A percentile compares a stretch with the other conserved stretches of the same genome.
These are phyloP conservation scores for Thielaviopsis punctulata DNA, from an alignment of 2,329 filamentous ascomycete genomes.

Conservation along the genomic window DNA sequence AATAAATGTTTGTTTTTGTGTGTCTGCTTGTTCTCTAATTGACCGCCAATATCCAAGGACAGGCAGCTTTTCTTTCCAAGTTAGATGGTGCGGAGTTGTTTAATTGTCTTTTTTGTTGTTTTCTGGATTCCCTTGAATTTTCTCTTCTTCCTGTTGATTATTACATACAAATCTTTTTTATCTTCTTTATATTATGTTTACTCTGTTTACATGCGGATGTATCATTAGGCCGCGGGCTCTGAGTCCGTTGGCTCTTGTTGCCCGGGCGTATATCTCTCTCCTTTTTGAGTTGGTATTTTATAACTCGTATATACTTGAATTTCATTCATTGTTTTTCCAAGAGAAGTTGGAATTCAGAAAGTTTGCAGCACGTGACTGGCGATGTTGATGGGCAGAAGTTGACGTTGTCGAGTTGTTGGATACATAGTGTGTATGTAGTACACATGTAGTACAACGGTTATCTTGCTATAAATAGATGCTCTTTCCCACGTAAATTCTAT, in stretches of 20 bases:
- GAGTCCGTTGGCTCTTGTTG: background rate
- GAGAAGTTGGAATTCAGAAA: background rate
- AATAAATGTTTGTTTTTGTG: conserved; percentile 5
- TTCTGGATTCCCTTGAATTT: no score
- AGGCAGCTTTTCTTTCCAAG: background rate
- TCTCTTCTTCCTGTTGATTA: conserved; percentile 1
- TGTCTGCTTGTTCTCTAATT: conserved; percentile 13
- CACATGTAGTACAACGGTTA: no score
- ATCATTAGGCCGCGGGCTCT: no score
- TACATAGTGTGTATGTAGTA: no score
- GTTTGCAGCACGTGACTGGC: background rate
- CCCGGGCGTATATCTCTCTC: background rate
- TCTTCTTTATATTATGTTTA: background rate
- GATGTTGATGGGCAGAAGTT: background rate
- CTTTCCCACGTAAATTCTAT: no score
- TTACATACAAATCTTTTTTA: background rate
- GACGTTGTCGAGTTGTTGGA: no score
- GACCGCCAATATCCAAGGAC: background rate
- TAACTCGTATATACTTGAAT: no score
- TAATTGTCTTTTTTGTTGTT: background rate
- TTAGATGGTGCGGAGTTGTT: background rate
- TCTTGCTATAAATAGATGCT: no score
- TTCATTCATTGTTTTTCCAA: no score
- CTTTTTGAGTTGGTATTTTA: background rate
- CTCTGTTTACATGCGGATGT: background rate